Percentiles rank a stretch among this genome's conserved stretches.
Conservation (phyloP, 768 basidiomycete species). For the Mycena belliarum region DNA sequence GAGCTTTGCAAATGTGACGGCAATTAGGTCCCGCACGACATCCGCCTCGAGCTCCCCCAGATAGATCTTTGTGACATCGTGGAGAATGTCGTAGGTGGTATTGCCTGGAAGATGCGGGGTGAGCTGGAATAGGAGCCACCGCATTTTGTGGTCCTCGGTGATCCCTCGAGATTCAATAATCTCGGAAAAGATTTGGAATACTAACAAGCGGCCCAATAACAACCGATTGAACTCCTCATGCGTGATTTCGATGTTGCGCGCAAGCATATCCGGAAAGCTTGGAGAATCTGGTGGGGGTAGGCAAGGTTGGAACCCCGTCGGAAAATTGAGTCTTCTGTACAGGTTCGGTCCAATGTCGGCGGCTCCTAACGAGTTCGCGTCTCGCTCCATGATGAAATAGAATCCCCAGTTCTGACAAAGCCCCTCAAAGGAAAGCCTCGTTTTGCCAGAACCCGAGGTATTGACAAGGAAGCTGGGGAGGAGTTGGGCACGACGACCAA, state of each 20-base stretch:
- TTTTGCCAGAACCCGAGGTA: background rate
- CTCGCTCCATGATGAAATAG: background rate
- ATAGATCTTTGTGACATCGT: background rate
- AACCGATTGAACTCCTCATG: background rate
- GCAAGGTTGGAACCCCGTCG: background rate
- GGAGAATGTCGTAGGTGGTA: background rate
- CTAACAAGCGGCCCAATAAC: background rate
- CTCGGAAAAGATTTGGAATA: slow-evolving; percentile 4
- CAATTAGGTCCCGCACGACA: background rate
- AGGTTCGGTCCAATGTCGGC: background rate
- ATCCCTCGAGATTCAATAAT: background rate
- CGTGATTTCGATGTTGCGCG: background rate
- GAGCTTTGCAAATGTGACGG: background rate
- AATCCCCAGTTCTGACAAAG: slow-evolving; percentile 6
- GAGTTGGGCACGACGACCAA: background rate
- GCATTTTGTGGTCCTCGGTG: background rate
- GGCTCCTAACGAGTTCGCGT: background rate
- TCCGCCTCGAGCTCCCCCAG: background rate
- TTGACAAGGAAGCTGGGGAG: background rate
- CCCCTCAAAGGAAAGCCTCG: background rate
- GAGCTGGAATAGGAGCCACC: slow-evolving; percentile 6
- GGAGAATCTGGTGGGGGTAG: background rate
- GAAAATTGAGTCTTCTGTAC: background rate
- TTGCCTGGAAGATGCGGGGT: background rate
- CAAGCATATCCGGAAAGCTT: background rate